Base-by-base conservation (phyloP, 345 rosid species). In the Eucalyptus paniculata region DNA sequence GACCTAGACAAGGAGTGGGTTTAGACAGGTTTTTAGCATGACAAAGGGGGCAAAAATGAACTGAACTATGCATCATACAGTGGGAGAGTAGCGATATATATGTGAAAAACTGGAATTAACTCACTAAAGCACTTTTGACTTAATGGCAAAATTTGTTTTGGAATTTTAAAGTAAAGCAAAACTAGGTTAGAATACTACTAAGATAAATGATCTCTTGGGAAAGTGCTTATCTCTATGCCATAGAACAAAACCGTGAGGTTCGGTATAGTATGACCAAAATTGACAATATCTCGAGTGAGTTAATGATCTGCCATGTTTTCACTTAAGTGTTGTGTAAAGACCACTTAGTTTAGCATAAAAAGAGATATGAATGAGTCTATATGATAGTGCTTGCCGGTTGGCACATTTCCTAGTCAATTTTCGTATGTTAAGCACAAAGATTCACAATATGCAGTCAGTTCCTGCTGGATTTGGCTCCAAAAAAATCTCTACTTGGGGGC, bases 201-300 rank as follows among this genome's bases (percentile, higher is more conserved):
- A 24, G 62, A 24, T 24, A 24, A 4, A 24, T 56, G 62, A 56
- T 1, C 6, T 56, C 13, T 24, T 0, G 62, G 62, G 30, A 0
- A 56, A 56, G 13, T 56, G 62, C 6, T 0, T 4, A 0, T 24
- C 28, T 56, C 28, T 56, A 56, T 24, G 28, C 62, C 28, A 56
- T 9, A 23, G 13, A 56, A 56, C 28, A 56, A 56, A 56, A 56
- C 30, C 3, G 2, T 56, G 62, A 56, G 62, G 13, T 24, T 56
- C 4, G 62, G 13, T 23, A 56, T 1, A 0, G 28, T 0, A 56
- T 0, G 13, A 1, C 28, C 0, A 56, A 56, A 56, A 24, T 24
- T 0, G 62, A 23, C 62, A 56, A 23, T 24, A 56, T 24, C 62
- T 24, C 1, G 2, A 9, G 58, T 23, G 62, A 56, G 28, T 23